Conservation (phyloP, 148 eudicot genomes). For the Rheum nobile region DNA sequence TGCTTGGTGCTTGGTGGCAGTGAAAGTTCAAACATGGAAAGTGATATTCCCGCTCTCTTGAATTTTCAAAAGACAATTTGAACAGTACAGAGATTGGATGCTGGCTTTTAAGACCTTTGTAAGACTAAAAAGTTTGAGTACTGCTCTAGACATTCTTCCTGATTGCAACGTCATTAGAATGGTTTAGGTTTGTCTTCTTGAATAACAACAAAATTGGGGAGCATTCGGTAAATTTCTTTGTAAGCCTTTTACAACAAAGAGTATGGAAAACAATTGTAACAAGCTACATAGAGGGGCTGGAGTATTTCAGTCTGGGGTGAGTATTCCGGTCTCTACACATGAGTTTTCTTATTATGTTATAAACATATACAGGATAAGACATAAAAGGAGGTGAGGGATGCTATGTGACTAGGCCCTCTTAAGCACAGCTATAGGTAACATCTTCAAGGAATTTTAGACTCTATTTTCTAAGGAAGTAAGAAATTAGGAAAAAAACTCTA, state of each 20-base stretch:
- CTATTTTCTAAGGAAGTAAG: background rate
- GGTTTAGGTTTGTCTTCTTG: background rate
- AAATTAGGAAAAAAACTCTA: background rate
- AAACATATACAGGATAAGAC: background rate
- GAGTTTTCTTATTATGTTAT: background rate
- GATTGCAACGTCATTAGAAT: background rate
- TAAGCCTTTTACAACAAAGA: background rate
- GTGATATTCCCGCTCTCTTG: background rate
- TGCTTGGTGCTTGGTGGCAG: background rate
- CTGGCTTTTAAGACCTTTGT: background rate
- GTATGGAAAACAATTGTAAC: background rate
- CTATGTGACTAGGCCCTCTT: background rate
- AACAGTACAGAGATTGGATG: too few relatives aligned
- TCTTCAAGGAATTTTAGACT: too few relatives aligned
- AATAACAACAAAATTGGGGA: background rate
- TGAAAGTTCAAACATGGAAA: background rate
- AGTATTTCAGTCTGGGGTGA: too few relatives aligned
- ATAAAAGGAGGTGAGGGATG: background rate
- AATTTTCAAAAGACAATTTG: too few relatives aligned
- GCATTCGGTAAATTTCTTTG: background rate
- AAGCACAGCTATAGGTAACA: too few relatives aligned
- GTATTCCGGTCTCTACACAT: background rate
- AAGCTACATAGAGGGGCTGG: background rate
- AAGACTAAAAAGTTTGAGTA: background rate
- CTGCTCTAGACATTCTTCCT: background rate